Base-by-base conservation (phyloP, 129 eudicot species). In the Centrapalus pauciflorus region DNA sequence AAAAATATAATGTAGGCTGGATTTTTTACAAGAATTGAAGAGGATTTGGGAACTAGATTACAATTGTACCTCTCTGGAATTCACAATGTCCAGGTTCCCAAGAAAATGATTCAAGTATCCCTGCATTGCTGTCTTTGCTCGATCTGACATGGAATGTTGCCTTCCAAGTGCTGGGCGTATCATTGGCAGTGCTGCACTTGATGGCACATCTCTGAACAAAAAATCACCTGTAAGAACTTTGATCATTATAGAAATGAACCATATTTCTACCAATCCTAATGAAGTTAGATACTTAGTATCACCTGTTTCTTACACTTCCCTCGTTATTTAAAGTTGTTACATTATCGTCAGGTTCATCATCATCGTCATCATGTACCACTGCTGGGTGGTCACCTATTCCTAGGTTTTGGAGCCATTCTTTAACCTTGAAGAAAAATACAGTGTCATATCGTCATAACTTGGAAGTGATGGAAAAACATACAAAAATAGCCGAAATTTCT, bases 141-240 rank as follows among this genome's bases (percentile, higher is more conserved):
- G 75, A 73, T 93, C 96, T 29, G 99, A 89, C 83, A 93, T 89
- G 32, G 99, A 93, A 54, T 86, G 76, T 55, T 93, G 96, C 73
- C 96, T 80, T 70, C 92, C 92, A 38, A 93, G 82, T 20, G 95
- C 95, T 62, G 99, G 99, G 57, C 96, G 90, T 56, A 93, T 93
- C 79, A 93, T 77, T 67, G 96, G 93, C 25, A 93, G 72, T 28
- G 93, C 99, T 55, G 99, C 99, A 72, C 82, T 89, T 57, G 99
- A 93, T 24, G 99, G 99, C 71, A 93, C 96, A 84, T 93, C 96
- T 86, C 99, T 93, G 95, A 86, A 93, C 92, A 85, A 82, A 86
- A 89, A 88, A 88, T 66, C 75, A 79, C 91, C 88, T 79, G 89
- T 82, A 81, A 86, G 94, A 76, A 82, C 78, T 65, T 78, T 81